Conservation (phyloP, 495 filamentous ascomycete genomes). For the Antarctomyces pellizariae region DNA sequence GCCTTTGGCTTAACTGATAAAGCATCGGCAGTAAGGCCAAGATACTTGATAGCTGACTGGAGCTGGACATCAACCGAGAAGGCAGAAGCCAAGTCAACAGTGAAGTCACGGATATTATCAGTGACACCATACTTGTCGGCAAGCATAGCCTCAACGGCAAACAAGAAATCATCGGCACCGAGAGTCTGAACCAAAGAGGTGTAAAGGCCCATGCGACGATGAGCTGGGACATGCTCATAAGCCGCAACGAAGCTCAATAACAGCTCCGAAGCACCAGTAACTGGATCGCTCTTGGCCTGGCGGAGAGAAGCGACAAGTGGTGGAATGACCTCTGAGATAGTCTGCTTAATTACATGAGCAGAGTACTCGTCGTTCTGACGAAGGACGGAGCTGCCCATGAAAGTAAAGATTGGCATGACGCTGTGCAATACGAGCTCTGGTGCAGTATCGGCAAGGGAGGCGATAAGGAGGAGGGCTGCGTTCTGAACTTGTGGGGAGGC, state of each 20-base stretch:
- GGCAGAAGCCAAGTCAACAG: conserved; percentile 25
- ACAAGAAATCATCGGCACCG: conserved; percentile 60
- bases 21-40: conserved; percentile 47
- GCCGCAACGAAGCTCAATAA: conserved; percentile 81
- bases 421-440: conserved; percentile 82
- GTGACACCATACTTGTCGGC: conserved; percentile 39
- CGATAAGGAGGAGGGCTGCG: conserved; percentile 67
- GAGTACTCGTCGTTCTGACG: conserved; percentile 89
- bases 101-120: conserved; percentile 25
- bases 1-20: conserved; percentile 44
- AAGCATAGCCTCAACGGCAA: conserved; percentile 46
- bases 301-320: conserved; percentile 71
- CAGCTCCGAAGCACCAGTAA: conserved; percentile 62
- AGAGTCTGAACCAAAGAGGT: conserved; percentile 57
- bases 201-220: conserved; percentile 62
- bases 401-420: conserved; percentile 97
- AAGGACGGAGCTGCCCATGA: conserved; percentile 76
- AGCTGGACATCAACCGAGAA: conserved; percentile 45
- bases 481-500: conserved; percentile 81
- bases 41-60: conserved; percentile 41
- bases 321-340: conserved; percentile 74
- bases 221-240: conserved; percentile 79
- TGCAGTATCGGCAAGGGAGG: conserved; percentile 54
- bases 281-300: conserved; percentile 47
- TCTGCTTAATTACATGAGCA: conserved; percentile 73